Percentiles rank a stretch among this genome's conserved stretches.
These are phyloP conservation scores for Mucor irregularis DNA, from an alignment of 371 early-diverging fungal genomes.

Conservation along the genomic window DNA sequence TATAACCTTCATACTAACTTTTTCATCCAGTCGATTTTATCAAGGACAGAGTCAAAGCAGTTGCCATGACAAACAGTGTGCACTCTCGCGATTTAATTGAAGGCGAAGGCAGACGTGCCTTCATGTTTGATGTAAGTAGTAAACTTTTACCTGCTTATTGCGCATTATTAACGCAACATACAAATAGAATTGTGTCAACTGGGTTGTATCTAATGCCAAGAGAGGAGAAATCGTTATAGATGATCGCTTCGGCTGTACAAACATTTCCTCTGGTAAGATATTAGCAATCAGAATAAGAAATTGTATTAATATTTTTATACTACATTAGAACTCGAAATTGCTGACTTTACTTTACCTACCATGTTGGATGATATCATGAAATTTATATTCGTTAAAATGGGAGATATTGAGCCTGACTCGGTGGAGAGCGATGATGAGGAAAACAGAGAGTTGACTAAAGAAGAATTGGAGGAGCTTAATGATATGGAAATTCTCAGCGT, in stretches of 20 bases:
- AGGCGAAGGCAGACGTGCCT: constrained; percentile 29
- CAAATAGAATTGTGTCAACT: constrained; percentile 33
- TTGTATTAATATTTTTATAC: too few relatives aligned
- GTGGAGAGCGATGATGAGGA: constrained; percentile 8
- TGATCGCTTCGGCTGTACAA: constrained; percentile 38
- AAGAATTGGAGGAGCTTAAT: constrained; percentile 31
- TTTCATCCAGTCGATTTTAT: constrained; percentile 33
- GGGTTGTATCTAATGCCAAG: constrained; percentile 22
- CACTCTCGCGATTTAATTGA: constrained; percentile 32
- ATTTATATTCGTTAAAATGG: constrained; percentile 40
- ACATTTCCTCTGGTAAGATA: constrained; percentile 34
- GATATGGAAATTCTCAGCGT: constrained; percentile 25
- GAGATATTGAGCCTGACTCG: constrained; percentile 25
- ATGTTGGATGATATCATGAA: constrained; percentile 35
- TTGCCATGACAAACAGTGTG: constrained; percentile 35
- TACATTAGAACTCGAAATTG: constrained; percentile 29
- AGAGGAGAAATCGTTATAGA: constrained; percentile 31
- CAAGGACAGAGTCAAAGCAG: constrained; percentile 29
- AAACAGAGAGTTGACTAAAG: constrained; percentile 15
- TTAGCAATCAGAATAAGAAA: neutral
- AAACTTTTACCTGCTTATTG: constrained; percentile 7
- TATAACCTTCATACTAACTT: neutral
- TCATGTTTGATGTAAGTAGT: constrained; percentile 35
- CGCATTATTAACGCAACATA: neutral
- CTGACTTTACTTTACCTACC: constrained; percentile 37